Evolutionary conservation across 1,284 basidiomycete species (phyloP), one percentile per base, ranked within the genome.

Genomic region (Leccinum pachyderme): DNA sequence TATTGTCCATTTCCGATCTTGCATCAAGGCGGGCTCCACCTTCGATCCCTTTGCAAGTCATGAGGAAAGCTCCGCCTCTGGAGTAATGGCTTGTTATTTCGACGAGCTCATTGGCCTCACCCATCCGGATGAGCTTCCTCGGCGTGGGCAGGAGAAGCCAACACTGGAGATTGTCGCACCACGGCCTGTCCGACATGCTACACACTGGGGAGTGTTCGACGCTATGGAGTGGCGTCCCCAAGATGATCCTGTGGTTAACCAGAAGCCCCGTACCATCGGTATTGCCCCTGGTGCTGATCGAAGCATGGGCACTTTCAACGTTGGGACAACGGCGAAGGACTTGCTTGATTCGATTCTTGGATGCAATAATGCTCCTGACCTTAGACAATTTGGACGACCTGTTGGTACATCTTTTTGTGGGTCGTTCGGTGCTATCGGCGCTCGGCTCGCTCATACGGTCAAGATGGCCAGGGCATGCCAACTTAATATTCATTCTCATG

Each of bases 211-310:
- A 25, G 27, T 68, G 13, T 55, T 62, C 28, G 47, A 54, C 18
- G 29, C 56, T 4, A 37, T 47, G 18, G 63, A 67, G 52, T 73
- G 68, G 72, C 70, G 64, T 45, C 72, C 72, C 2, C 53, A 62
- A 46, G 61, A 60, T 39, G 72, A 71, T 41, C 72, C 70, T 24
- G 57, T 74, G 18, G 41, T 74, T 46, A 68, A 72, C 32, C 65
- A 56, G 51, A 72, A 64, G 15, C 65, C 59, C 5, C 60, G 70
- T 15, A 58, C 49, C 32, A 53, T 70, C 33, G 65, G 69, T 28
- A 59, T 70, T 27, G 72, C 72, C 22, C 69, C 72, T 11, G 68
- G 71, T 7, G 46, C 59, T 8, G 58, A 59, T 31, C 54, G 49
- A 45, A 32, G 22, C 32, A 41, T 7, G 6, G 37, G 22, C 37